These are phyloP conservation scores for Penicillium macrosclerotiorum DNA, from an alignment of 495 filamentous ascomycete genomes.

Conservation along the genomic window DNA sequence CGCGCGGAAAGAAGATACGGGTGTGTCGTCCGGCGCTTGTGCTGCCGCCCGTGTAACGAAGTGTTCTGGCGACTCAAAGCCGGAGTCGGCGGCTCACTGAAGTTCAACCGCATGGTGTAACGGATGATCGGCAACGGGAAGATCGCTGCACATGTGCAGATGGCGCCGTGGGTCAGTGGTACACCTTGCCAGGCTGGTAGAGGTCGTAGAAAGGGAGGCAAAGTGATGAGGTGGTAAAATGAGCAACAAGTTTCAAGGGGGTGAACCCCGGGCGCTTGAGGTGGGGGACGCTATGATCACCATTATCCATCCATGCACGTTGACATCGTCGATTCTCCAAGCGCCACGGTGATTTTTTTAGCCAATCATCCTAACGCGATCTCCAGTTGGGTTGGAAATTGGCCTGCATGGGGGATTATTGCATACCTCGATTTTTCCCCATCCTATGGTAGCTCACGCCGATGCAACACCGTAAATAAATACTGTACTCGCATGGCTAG, in stretches of 20 bases:
- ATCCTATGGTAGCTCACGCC: too few relatives aligned
- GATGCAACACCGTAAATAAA: too few relatives aligned
- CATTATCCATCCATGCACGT: too few relatives aligned
- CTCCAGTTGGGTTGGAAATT: too few relatives aligned
- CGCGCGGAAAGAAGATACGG: conserved; percentile 46
- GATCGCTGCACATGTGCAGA: not conserved
- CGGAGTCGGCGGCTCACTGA: conserved; percentile 39
- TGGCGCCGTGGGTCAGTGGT: not conserved
- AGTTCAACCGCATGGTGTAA: conserved; percentile 32
- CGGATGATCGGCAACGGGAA: not conserved
- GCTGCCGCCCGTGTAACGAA: conserved; percentile 24
- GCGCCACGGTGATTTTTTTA: not conserved
- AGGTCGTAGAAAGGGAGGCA: too few relatives aligned
- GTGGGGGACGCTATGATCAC: conserved; percentile 5
- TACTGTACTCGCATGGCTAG: too few relatives aligned
- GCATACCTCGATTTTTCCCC: too few relatives aligned
- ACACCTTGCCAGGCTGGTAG: not conserved
- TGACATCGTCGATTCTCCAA: not conserved
- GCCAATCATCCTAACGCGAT: too few relatives aligned
- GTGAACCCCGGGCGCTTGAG: not conserved
- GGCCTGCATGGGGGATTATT: too few relatives aligned
- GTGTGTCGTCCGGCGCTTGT: conserved; percentile 35
- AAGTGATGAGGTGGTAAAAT: not conserved
- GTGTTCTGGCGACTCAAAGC: conserved; percentile 37
- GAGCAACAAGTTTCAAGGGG: not conserved